These are phyloP conservation scores for Lipomyces spencermartinsiae DNA, from an alignment of 805 yeast genomes.

Conservation along the genomic window DNA sequence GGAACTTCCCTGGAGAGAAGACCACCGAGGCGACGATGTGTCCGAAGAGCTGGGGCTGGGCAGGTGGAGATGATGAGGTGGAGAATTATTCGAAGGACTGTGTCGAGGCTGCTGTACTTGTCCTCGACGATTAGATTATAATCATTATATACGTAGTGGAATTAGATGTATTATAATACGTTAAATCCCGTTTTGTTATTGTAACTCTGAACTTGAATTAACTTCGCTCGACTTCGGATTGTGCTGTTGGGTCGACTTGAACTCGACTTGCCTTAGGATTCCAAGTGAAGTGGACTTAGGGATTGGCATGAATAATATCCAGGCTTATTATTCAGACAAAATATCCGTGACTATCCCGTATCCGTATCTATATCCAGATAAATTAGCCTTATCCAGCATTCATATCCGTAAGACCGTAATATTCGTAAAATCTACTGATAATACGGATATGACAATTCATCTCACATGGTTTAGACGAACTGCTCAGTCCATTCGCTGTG, in stretches of 20 bases:
- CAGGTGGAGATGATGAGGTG: neutral
- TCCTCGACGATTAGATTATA: conserved; percentile 2
- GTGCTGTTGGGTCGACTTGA: neutral
- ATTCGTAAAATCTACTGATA: too few relatives aligned
- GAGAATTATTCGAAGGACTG: conserved; percentile 4
- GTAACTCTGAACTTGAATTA: neutral
- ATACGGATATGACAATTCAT: too few relatives aligned
- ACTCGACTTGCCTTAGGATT: neutral
- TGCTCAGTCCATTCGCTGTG: too few relatives aligned
- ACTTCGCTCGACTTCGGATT: neutral
- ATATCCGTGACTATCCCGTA: too few relatives aligned
- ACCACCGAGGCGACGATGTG: conserved; percentile 6
- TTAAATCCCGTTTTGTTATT: conserved; percentile 1
- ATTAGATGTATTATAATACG: neutral
- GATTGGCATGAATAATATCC: too few relatives aligned
- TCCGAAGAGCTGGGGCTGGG: conserved; percentile 8
- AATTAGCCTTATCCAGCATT: too few relatives aligned
- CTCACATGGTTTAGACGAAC: too few relatives aligned
- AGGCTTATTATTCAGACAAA: too few relatives aligned
- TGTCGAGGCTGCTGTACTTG: neutral
- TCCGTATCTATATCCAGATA: too few relatives aligned
- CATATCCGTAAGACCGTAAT: too few relatives aligned
- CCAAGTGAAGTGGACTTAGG: too few relatives aligned
- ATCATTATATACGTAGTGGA: neutral
- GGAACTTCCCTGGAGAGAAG: conserved; percentile 4